Base-by-base conservation (phyloP, 805 yeast species). In the Schwanniomyces yamadae region DNA sequence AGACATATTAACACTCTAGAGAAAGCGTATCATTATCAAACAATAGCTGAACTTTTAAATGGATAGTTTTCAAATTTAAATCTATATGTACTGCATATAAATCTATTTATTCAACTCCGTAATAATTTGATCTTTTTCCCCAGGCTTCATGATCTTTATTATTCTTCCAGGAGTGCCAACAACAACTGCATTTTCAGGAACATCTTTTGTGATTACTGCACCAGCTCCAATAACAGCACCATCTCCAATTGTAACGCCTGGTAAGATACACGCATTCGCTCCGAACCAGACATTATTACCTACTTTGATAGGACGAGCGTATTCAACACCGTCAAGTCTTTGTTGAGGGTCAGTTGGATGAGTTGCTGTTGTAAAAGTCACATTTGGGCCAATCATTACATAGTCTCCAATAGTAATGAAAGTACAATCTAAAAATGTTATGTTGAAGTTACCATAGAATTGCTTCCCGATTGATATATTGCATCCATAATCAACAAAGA, bases 261-360 rank as follows among this genome's bases (percentile, higher is more conserved):
- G 84, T 33, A 82, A 55, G 6, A 84, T 68, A 1, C 63, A 61
- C 11, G 62, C 77, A 26, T 68, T 66, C 1, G 80, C 66, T 11
- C 85, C 86, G 26, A 83, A 61, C 91, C 90, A 83, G 6, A 80
- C 84, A 42, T 75, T 73, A 52, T 78, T 69, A 2, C 83, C 87
- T 23, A 84, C 77, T 2, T 53, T 62, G 20, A 84, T 71, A 5
- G 84, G 82, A 23, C 56, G 49, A 0, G 83, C 80, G 46, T 61
- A 73, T 50, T 83, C 90, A 3, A 61, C 58, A 2, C 70, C 76
- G 2, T 48, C 52, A 19, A 47, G 28, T 39, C 84, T 61, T 36
- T 55, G 56, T 9, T 56, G 41, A 0, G 78, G 73, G 36, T 77
- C 81, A 5, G 73, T 50, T 1, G 83, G 82, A 49, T 84, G 91